Evolutionary conservation across 1,284 basidiomycete genomes (phyloP), one percentile per base, ranked within the genome.

Genomic region (Leccinum pachyderme): DNA sequence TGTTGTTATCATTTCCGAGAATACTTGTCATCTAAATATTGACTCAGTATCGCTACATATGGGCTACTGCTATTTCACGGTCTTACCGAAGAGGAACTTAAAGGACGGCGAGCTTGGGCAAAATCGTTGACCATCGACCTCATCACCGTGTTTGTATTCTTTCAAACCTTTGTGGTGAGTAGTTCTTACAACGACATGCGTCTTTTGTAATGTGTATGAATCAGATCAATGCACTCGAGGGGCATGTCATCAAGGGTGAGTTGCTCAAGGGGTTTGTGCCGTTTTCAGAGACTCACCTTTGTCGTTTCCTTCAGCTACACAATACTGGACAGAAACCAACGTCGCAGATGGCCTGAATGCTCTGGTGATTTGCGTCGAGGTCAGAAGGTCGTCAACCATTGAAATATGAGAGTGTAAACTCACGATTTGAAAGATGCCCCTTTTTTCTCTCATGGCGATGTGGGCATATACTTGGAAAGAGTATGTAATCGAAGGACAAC

Each of bases 81-180:
- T n/a, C 77, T 95, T 43, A 90, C 84, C 43, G 83, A 86, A 57
- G 83, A 89, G 7, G 91, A 94, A 63, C 77, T 95, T 6, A 73
- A 71, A 53, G 90, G 86, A 18, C 78, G 82, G 15, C 78, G 85
- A 29, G 93, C 93, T 18, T 75, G 95, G 28, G 82, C 86, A 12
- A 94, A 94, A 72, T 94, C 94, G 68, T 63, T 93, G 58, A 75
- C 81, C 12, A 93, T 92, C 76, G 94, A 94, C 72, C 73, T 93
- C 33, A 91, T 92, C 56, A 87, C 94, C 50, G 87, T 93, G 82
- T 86, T 89, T 65, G 91, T 89, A 1, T 91, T 90, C 67, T 92
- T 91, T 67, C 89, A 91, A 61, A 74, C 77, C 0, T 87, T 91
- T 59, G 72, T 91, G 37, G 87, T 89, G 63, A 55, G 86, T 74